These are phyloP conservation scores for Macrophomina phaseolina DNA, from an alignment of 2,329 filamentous ascomycete species.

Conservation along the genomic window DNA sequence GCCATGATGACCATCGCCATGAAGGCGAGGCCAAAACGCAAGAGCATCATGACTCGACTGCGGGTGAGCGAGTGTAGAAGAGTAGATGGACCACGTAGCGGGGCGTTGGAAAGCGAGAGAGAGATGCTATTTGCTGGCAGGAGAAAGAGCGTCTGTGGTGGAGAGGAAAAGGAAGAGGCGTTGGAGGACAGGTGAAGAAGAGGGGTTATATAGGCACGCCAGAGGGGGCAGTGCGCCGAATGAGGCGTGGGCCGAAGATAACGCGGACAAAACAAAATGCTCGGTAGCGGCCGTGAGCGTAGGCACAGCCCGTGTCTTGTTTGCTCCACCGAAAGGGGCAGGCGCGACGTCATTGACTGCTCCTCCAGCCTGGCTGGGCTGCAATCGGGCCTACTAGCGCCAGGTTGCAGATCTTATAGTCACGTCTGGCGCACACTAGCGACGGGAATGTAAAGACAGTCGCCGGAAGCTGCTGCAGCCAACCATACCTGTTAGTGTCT, in stretches of 20 bases:
- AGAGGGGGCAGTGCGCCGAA: not conserved
- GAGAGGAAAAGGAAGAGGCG: conserved; percentile 10
- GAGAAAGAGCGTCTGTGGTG: conserved; percentile 9
- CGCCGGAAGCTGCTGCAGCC: too few species aligned
- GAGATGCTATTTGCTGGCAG: not conserved
- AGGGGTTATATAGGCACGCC: not conserved
- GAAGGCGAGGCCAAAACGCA: not conserved
- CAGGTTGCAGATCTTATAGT: not conserved
- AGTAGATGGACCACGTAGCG: not conserved
- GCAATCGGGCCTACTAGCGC: not conserved
- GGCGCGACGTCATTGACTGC: conserved; percentile 7
- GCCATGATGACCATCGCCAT: not conserved
- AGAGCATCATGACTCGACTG: not conserved
- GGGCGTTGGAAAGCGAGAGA: not conserved
- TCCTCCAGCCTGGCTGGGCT: not conserved
- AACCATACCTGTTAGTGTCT: too few species aligned
- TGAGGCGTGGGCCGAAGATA: not conserved
- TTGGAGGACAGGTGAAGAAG: not conserved
- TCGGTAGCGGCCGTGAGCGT: too few species aligned
- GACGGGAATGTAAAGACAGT: too few species aligned
- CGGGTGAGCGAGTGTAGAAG: not conserved
- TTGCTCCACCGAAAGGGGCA: not conserved
- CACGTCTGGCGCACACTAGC: too few species aligned
- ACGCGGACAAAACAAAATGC: too few species aligned
- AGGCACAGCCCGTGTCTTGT: not conserved